Evolutionary conservation across 2,329 filamentous ascomycete species (phyloP).

Genomic region (Fusarium chlamydosporum): DNA sequence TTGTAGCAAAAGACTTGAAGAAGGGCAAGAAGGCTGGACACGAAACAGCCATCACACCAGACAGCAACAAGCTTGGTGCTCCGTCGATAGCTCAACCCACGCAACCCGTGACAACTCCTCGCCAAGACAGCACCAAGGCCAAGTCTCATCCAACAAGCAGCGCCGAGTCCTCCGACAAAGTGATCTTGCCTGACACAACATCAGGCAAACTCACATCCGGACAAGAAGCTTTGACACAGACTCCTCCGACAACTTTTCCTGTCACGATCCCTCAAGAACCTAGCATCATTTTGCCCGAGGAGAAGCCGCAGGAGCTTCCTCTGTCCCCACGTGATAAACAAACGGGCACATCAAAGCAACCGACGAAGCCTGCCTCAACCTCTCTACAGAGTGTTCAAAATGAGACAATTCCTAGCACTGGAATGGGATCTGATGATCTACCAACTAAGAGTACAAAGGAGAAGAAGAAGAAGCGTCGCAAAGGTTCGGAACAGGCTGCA

Average conservation of each 20-base stretch:
- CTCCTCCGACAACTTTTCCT: neutral
- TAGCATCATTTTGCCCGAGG: neutral
- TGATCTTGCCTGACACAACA: neutral
- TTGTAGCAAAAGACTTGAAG: neutral
- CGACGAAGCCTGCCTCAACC: neutral
- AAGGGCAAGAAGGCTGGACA: neutral
- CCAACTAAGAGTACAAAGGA: slow-evolving; percentile 52
- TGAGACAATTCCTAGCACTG: neutral
- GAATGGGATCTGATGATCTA: slow-evolving; percentile 8
- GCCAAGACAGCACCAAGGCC: neutral
- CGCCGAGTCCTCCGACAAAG: neutral
- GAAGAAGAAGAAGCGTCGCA: slow-evolving; percentile 40
- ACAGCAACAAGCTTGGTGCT: neutral
- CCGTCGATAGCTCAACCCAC: neutral
- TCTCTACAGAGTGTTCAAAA: neutral
- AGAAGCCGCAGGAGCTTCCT: neutral
- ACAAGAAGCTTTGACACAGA: neutral
- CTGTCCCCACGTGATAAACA: neutral
- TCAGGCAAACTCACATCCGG: neutral
- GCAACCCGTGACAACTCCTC: neutral
- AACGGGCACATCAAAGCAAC: neutral
- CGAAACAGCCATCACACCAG: neutral
- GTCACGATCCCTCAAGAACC: neutral
- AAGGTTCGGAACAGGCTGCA: slow-evolving; percentile 3
- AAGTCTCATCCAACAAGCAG: neutral